Percentiles rank a stretch among this genome's conserved stretches.
phyloP scores from a whole-genome alignment of 495 filamentous ascomycete species.

The Annulohypoxylon moriforme region DNA sequence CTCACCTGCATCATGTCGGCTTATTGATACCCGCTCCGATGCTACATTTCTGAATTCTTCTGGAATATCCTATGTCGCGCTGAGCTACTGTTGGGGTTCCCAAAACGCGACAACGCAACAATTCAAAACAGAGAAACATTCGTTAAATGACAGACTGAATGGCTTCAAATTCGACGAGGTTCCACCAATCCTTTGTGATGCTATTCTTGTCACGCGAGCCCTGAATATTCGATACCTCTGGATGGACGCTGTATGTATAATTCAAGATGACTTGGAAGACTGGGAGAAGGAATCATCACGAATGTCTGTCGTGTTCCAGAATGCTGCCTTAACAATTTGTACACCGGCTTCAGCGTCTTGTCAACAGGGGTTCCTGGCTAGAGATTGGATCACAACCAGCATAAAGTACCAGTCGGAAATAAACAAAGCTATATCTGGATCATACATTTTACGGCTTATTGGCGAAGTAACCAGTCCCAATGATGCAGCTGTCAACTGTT shows the following conservation, averaged over 20 bases:
- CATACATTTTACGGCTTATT: constrained; percentile 3
- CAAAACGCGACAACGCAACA: too few relatives aligned
- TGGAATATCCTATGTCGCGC: too few relatives aligned
- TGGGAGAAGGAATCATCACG: constrained; percentile 29
- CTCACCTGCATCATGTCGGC: not conserved
- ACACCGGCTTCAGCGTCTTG: constrained; percentile 28
- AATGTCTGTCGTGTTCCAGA: constrained; percentile 31
- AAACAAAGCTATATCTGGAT: constrained; percentile 1
- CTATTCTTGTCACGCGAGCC: not conserved
- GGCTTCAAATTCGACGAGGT: constrained; percentile 14
- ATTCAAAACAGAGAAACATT: too few relatives aligned
- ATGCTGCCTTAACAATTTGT: constrained; percentile 24
- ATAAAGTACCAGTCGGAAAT: constrained; percentile 1
- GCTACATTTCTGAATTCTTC: not conserved
- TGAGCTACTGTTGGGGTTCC: too few relatives aligned
- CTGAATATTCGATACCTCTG: constrained; percentile 31
- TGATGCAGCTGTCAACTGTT: not conserved
- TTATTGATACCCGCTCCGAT: constrained; percentile 15
- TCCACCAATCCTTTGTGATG: constrained; percentile 27
- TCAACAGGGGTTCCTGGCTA: constrained; percentile 16
- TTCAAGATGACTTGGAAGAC: constrained; percentile 28
- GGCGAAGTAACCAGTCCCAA: not conserved
- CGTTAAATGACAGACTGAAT: not conserved
- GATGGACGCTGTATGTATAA: constrained; percentile 37
- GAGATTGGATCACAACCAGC: constrained; percentile 3